Evolutionary conservation across 306 rosid species (phyloP).

Genomic region (Gynostemma pentaphyllum): DNA sequence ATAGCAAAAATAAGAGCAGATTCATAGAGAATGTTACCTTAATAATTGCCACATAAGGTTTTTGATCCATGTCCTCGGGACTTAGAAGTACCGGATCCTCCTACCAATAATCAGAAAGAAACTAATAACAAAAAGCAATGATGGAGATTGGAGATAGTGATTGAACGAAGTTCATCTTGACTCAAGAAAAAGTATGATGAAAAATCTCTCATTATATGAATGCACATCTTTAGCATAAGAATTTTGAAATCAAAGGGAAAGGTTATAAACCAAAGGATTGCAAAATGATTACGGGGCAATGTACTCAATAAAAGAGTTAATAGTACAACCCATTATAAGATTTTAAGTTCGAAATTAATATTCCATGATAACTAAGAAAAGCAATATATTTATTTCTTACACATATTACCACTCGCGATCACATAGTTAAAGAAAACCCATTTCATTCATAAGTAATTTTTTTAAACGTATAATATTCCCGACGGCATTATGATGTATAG

Average conservation of each 20-base stretch:
- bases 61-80: constrained; percentile 53
- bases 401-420: background rate
- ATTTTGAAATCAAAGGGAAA: background rate
- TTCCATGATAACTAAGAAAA: background rate
- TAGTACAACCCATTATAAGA: background rate
- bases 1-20: background rate
- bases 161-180: background rate
- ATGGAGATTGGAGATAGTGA: background rate
- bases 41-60: constrained; percentile 89
- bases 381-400: too few relatives aligned
- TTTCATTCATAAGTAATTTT: too few relatives aligned
- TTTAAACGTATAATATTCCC: too few relatives aligned
- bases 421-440: too few relatives aligned
- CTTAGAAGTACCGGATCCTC: constrained; percentile 91
- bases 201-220: background rate
- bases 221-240: background rate
- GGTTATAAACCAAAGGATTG: background rate
- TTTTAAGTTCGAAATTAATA: background rate
- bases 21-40: constrained; percentile 40
- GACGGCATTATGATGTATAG: too few relatives aligned
- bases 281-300: background rate
- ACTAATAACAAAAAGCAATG: background rate
- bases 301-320: background rate
- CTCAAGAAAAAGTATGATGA: background rate
- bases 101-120: constrained; percentile 24